Conservation (phyloP, 352 stramenopile species). For the Globisporangium radiosum region DNA sequence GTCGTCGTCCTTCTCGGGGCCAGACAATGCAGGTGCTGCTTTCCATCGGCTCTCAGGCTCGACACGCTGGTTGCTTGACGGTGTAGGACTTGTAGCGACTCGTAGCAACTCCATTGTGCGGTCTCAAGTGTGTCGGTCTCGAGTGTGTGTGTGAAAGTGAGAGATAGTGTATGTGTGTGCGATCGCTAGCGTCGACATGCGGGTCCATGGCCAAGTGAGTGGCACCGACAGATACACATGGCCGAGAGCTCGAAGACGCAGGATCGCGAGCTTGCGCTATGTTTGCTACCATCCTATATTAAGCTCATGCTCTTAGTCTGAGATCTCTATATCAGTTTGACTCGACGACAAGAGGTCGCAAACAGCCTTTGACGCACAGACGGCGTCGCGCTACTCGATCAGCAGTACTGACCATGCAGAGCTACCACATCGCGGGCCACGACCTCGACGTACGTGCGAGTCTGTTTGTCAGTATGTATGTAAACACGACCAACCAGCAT, state of each 20-base stretch:
- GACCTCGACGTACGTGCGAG: constrained; percentile 28
- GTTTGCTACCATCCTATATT: too few relatives aligned
- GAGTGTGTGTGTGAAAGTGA: neutral
- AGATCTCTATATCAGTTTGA: too few relatives aligned
- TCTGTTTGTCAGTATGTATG: neutral
- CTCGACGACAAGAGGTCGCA: too few relatives aligned
- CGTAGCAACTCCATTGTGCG: neutral
- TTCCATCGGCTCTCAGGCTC: neutral
- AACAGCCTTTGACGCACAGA: too few relatives aligned
- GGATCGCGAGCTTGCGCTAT: neutral
- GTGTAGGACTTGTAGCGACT: neutral
- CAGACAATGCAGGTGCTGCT: neutral
- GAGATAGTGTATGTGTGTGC: too few relatives aligned
- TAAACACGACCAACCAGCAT: too few relatives aligned
- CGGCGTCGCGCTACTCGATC: too few relatives aligned
- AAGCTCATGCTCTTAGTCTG: too few relatives aligned
- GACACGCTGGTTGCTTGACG: constrained; percentile 6
- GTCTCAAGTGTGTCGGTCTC: neutral
- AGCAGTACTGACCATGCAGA: constrained; percentile 17
- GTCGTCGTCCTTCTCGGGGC: neutral
- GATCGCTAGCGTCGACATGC: too few relatives aligned
- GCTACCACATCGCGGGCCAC: constrained; percentile 36
- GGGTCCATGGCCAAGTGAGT: too few relatives aligned
- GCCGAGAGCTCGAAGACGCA: neutral
- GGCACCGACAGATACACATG: too few relatives aligned